Evolutionary conservation across 805 yeast species (phyloP).

Genomic region (Sungouiella blattae): DNA sequence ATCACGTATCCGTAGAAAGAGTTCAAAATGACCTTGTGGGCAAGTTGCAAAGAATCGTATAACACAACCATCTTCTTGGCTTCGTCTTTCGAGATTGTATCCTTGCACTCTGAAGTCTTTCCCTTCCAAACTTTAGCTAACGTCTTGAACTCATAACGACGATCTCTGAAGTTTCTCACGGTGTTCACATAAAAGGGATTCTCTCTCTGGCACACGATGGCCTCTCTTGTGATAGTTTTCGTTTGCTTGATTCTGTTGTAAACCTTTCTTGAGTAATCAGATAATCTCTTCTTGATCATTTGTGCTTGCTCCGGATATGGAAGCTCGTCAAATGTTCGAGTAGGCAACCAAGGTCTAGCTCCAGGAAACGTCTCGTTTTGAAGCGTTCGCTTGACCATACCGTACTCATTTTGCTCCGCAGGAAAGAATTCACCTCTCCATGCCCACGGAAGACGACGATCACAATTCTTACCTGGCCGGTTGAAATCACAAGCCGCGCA

Average conservation of each 20-base stretch:
- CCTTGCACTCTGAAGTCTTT: conserved; percentile 57
- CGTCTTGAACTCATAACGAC: conserved; percentile 93
- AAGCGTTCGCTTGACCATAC: conserved; percentile 80
- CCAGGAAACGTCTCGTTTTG: conserved; percentile 76
- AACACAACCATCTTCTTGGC: conserved; percentile 91
- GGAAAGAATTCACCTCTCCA: conserved; percentile 98
- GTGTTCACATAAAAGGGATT: conserved; percentile 96
- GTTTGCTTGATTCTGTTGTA: conserved; percentile 79
- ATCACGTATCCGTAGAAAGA: conserved; percentile 97
- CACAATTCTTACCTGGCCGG: conserved; percentile 91
- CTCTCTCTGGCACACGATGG: conserved; percentile 94
- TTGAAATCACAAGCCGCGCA: conserved; percentile 98
- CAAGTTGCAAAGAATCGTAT: conserved; percentile 92
- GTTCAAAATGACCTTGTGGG: conserved; percentile 93
- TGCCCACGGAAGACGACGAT: conserved; percentile 87
- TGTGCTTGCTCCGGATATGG: conserved; percentile 73
- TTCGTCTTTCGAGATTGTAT: conserved; percentile 70
- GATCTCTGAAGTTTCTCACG: conserved; percentile 89
- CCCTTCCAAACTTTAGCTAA: conserved; percentile 93
- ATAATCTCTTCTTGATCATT: conserved; percentile 68
- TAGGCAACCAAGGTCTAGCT: conserved; percentile 51
- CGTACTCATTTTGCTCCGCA: conserved; percentile 85
- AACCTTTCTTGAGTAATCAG: conserved; percentile 81
- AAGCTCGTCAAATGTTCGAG: conserved; percentile 70
- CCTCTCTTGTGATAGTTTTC: conserved; percentile 82